Base-by-base conservation (phyloP, 345 rosid species). In the Melaleuca alternifolia region DNA sequence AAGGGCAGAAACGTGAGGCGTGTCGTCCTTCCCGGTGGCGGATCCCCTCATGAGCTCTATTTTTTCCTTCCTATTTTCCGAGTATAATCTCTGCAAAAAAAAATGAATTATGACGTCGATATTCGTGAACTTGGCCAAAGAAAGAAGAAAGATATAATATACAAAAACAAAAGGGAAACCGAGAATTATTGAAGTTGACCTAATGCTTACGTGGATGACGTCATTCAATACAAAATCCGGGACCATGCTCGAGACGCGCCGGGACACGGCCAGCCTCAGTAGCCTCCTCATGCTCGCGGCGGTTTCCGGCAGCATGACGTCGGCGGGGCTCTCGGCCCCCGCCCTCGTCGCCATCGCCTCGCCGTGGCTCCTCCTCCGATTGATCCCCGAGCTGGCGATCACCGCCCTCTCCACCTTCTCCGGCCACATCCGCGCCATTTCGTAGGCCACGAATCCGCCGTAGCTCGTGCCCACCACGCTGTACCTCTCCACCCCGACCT, bases 361-460 rank as follows among this genome's bases (percentile, higher is more conserved):
- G 82, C 94, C 89, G 76, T 95, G 92, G 3, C 91, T 89, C 85
- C 84, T 91, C 88, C 89, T 85, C 95, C 94, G 91, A 59, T 96
- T 96, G 5, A 96, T 87, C 0, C 98, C 99, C 0, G 97, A 96
- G 91, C 98, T 97, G 16, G 98, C 99, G 3, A 97, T 86, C 88
- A 96, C 97, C 86, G 94, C 99, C 90, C 90, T 95, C 83, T 89
- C 97, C 83, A 96, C 96, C 89, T 89, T 95, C 51, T 93, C 92
- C 41, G 98, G 96, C 91, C 88, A 91, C 96, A 91, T 86, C 88
- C 83, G 92, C 24, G 97, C 99, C 94, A 96, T 71, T 33, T 93
- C 92, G 90, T 94, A 95, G 50, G 98, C 94, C 84, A 97, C 98
- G 61, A 97, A 92, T 50, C 99, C 99, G 4, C 99, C 99, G 62